A percentile compares a stretch with the other conserved stretches of the same genome.
Conservation (phyloP, 176 grass and related monocot genomes). For the Aegilops sharonensis region DNA sequence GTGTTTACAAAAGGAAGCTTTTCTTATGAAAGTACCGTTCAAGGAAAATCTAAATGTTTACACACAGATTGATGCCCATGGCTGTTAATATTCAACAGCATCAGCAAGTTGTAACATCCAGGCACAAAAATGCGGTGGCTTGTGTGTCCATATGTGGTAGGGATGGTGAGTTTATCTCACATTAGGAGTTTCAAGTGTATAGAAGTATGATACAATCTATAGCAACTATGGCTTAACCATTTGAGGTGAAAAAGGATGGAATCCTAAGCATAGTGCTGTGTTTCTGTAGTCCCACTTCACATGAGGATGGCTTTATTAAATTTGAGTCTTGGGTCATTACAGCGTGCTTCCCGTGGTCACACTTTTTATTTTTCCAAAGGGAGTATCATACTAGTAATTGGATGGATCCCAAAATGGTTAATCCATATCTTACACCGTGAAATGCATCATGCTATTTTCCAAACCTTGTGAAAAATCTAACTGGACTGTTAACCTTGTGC, state of each 20-base stretch:
- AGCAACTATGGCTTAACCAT: neutral
- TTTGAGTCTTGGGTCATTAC: neutral
- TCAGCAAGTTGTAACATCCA: neutral
- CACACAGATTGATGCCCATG: neutral
- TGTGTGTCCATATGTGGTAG: neutral
- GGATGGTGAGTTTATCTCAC: neutral
- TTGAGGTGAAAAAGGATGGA: neutral
- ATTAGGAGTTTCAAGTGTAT: neutral
- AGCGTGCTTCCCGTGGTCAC: neutral
- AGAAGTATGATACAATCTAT: neutral
- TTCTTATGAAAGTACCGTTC: neutral
- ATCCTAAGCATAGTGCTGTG: neutral
- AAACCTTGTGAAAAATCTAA: neutral
- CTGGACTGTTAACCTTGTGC: slow-evolving; percentile 33
- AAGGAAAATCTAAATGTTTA: neutral
- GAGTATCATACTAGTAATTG: neutral
- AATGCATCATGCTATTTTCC: neutral
- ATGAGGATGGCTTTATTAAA: neutral
- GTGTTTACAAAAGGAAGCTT: neutral
- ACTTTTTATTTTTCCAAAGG: neutral
- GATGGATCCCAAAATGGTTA: neutral
- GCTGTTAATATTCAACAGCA: neutral
- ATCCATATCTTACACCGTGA: neutral
- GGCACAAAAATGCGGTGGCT: neutral
- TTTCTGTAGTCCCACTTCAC: neutral